A percentile compares a stretch with the other conserved stretches of the same genome.
phyloP scores from a whole-genome alignment of 306 rosid genomes.

The Pyrus pyrifolia region DNA sequence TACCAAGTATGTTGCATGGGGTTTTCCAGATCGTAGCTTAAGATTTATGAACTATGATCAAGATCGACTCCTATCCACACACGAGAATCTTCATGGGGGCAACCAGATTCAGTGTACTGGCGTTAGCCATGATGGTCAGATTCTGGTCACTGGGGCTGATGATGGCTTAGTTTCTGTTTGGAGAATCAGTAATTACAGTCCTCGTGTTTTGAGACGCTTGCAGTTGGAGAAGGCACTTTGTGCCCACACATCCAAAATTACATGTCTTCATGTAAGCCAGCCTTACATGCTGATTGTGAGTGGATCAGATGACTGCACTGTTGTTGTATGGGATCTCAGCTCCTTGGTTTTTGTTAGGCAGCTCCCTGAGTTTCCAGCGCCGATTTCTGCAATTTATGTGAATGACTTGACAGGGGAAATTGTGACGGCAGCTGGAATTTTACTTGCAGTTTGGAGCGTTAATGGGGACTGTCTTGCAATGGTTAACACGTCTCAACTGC shows the following conservation, averaged over 20 bases:
- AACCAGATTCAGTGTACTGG: constrained; percentile 84
- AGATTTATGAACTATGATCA: constrained; percentile 93
- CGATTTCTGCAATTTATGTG: constrained; percentile 78
- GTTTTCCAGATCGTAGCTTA: constrained; percentile 93
- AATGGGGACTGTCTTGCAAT: constrained; percentile 95
- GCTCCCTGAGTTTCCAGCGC: constrained; percentile 89
- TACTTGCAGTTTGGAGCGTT: constrained; percentile 90
- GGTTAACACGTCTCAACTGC: constrained; percentile 89
- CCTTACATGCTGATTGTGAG: constrained; percentile 96
- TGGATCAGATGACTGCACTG: constrained; percentile 96
- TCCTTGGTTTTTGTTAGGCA: constrained; percentile 85
- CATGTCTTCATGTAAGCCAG: constrained; percentile 95
- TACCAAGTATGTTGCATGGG: constrained; percentile 93
- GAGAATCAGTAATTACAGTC: constrained; percentile 68
- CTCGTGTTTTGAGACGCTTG: constrained; percentile 56
- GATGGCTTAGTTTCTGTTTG: constrained; percentile 92
- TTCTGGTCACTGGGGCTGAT: constrained; percentile 93
- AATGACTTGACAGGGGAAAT: constrained; percentile 95
- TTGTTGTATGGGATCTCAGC: constrained; percentile 95
- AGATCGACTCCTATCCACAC: constrained; percentile 87
- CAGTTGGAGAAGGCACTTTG: constrained; percentile 89
- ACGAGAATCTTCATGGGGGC: constrained; percentile 92
- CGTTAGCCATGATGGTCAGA: constrained; percentile 82
- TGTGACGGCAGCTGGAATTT: constrained; percentile 92
- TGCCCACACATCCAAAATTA: constrained; percentile 74